A percentile compares a stretch with the other conserved stretches of the same genome.
Conservation (phyloP, 352 stramenopile genomes). For the Pythium aquatile region DNA sequence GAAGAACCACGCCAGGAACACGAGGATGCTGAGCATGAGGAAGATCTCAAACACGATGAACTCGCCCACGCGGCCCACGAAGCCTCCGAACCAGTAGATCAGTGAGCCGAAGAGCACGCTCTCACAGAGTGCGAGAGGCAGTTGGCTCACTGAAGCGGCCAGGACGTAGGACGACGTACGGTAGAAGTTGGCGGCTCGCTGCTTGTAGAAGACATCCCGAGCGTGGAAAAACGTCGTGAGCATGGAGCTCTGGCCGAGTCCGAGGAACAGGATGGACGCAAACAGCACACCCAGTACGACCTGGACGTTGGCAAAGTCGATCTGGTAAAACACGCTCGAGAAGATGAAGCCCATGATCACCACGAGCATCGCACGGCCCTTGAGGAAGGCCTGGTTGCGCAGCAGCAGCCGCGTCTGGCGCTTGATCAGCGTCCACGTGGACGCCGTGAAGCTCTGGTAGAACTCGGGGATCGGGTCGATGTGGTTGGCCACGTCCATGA, state of each 20-base stretch:
- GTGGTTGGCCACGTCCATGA: slow-evolving; percentile 54
- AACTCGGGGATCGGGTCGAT: slow-evolving; percentile 17
- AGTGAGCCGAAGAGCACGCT: slow-evolving; percentile 38
- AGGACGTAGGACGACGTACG: slow-evolving; percentile 65
- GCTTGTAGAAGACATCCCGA: slow-evolving; percentile 63
- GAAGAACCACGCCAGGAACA: slow-evolving; percentile 33
- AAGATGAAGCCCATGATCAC: slow-evolving; percentile 33
- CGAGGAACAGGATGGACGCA: slow-evolving; percentile 8
- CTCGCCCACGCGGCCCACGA: slow-evolving; percentile 39
- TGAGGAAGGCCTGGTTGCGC: slow-evolving; percentile 32
- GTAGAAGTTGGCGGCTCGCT: slow-evolving; percentile 68
- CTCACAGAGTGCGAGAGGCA: slow-evolving; percentile 40
- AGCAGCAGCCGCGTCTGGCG: slow-evolving; percentile 52
- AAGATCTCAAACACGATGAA: slow-evolving; percentile 53
- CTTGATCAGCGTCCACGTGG: slow-evolving; percentile 6
- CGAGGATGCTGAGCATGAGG: slow-evolving; percentile 31
- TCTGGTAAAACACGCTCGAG: slow-evolving; percentile 24
- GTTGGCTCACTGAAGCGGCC: slow-evolving; percentile 33
- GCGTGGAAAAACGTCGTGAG: slow-evolving; percentile 58
- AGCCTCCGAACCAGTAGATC: slow-evolving; percentile 2
- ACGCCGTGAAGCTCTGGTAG: slow-evolving; percentile 14
- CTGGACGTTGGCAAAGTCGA: slow-evolving; percentile 23
- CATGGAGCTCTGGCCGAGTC: slow-evolving; percentile 39
- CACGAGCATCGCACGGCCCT: slow-evolving; percentile 25
- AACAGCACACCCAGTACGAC: slow-evolving; percentile 45